phyloP scores from a whole-genome alignment of 192 early-diverging fungal genomes.

The Coemansia sp. region DNA sequence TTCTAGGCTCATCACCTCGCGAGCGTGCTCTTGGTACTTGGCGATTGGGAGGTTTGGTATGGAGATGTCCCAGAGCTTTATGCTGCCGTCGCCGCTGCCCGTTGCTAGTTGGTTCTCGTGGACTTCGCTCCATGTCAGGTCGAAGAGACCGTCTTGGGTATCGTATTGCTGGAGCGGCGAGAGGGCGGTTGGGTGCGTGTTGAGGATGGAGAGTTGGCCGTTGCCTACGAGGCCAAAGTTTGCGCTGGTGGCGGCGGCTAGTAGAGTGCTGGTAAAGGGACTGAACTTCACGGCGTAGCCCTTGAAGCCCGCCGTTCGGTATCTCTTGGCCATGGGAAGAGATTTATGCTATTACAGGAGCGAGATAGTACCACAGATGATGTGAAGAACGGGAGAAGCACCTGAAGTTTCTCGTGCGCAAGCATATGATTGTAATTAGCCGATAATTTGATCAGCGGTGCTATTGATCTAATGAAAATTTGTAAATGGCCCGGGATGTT shows the following conservation, averaged over 20 bases:
- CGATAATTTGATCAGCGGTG: not conserved
- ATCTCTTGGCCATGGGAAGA: conserved; percentile 19
- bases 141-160: conserved; percentile 96
- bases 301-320: conserved; percentile 81
- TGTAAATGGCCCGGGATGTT: not conserved
- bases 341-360: not conserved
- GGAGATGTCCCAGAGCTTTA: conserved; percentile 92
- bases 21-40: conserved; percentile 89
- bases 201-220: conserved; percentile 80
- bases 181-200: conserved; percentile 21
- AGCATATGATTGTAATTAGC: not conserved
- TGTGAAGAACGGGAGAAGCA: not conserved
- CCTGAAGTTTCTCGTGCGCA: not conserved
- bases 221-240: conserved; percentile 99
- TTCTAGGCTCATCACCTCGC: conserved; percentile 90
- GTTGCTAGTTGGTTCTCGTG: conserved; percentile 94
- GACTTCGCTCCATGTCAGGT: conserved; percentile 90
- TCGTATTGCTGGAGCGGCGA: conserved; percentile 66
- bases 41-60: conserved; percentile 62
- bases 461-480: not conserved
- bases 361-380: not conserved
- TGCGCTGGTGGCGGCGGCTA: conserved; percentile 84
- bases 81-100: conserved; percentile 89
- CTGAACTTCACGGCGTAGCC: conserved; percentile 94
- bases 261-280: conserved; percentile 87